Evolutionary conservation across 139 green algal genomes (phyloP).

Genomic region (Spirogloea muscicola): DNA sequence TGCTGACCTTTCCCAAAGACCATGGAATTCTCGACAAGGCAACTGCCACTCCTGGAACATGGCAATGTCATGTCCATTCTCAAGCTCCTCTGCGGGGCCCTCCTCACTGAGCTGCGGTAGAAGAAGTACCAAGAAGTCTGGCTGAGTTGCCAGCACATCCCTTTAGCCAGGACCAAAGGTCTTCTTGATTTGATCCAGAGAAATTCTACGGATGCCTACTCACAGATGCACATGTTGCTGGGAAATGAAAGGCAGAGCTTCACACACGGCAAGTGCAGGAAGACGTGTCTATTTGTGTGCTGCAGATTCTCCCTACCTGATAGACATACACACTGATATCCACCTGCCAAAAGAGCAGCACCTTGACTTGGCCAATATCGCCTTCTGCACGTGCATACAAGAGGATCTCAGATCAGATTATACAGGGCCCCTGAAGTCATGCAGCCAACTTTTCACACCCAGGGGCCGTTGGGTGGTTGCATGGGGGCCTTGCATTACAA

Average conservation of each 20-base stretch:
- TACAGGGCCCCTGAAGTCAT: not conserved
- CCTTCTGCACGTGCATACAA: slow-evolving; percentile 1
- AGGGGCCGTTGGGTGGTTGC: not conserved
- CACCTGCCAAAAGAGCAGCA: slow-evolving; percentile 50
- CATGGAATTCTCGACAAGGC: slow-evolving; percentile 63
- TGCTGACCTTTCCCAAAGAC: slow-evolving; percentile 67
- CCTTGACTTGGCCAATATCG: not conserved
- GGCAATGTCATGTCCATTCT: slow-evolving; percentile 65
- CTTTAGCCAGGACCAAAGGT: not conserved
- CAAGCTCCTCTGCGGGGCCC: slow-evolving; percentile 69
- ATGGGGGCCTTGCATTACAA: too few species aligned
- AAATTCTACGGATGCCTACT: too few species aligned
- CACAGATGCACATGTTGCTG: too few species aligned
- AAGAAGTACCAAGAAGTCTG: too few species aligned
- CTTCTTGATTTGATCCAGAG: too few species aligned
- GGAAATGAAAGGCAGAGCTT: too few species aligned
- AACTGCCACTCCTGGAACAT: slow-evolving; percentile 73
- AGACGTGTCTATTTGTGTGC: too few species aligned
- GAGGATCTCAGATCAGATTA: not conserved
- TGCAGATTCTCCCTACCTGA: slow-evolving; percentile 7
- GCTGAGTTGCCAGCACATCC: not conserved
- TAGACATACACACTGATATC: slow-evolving; percentile 27
- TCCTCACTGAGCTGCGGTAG: slow-evolving; percentile 61
- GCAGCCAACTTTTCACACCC: not conserved
- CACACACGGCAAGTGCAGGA: too few species aligned